Conservation (phyloP, 176 grass and related monocot species). For the Zoysia pacifica region DNA sequence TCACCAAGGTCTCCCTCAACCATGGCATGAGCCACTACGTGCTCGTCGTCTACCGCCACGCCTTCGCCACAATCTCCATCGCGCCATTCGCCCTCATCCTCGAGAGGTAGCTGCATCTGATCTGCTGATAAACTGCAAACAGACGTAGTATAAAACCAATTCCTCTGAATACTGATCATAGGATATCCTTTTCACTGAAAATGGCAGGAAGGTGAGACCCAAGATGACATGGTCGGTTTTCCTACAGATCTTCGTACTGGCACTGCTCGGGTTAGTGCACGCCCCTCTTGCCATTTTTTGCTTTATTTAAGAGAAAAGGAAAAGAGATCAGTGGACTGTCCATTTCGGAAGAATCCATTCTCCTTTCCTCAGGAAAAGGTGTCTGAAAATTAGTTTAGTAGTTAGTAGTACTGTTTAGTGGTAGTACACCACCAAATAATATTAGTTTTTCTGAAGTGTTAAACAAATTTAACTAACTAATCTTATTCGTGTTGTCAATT, state of each 20-base stretch:
- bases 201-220: slow-evolving; percentile 78
- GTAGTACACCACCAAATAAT: no score
- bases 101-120: slow-evolving; percentile 46
- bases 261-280: slow-evolving; percentile 80
- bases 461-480: neutral
- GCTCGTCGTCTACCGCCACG: slow-evolving; percentile 93
- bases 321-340: slow-evolving; percentile 23
- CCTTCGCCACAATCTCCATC: slow-evolving; percentile 89
- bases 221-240: slow-evolving; percentile 82
- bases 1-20: slow-evolving; percentile 92
- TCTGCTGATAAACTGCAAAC: neutral
- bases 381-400: no score
- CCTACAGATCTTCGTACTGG: slow-evolving; percentile 90
- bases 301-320: neutral
- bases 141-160: neutral
- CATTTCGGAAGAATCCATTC: slow-evolving; percentile 24
- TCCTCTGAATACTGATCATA: neutral
- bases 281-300: neutral
- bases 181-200: neutral
- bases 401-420: no score
- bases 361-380: slow-evolving; percentile 23
- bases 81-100: slow-evolving; percentile 87
- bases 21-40: slow-evolving; percentile 96
- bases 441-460: slow-evolving; percentile 19
- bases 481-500: neutral